Percentiles rank a stretch among this genome's conserved stretches.
Conservation (phyloP, 2,329 filamentous ascomycete genomes). For the Cadophora sp. region DNA sequence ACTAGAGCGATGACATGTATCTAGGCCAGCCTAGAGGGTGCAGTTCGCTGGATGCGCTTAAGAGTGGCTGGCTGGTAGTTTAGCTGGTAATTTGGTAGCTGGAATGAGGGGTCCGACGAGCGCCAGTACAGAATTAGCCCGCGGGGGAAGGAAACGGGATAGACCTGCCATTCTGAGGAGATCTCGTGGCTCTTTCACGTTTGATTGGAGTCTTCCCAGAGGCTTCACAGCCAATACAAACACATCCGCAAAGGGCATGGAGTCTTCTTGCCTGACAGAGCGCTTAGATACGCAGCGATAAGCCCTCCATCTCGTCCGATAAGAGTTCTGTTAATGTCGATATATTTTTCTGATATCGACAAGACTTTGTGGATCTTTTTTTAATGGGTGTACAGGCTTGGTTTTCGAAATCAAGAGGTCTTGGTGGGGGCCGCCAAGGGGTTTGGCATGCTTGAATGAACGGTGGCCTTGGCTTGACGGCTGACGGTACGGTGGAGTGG, state of each 20-base stretch:
- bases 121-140: background rate
- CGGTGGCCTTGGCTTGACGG: background rate
- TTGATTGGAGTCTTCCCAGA: background rate
- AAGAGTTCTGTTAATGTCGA: background rate
- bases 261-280: background rate
- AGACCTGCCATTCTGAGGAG: background rate
- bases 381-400: background rate
- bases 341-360: too few relatives aligned
- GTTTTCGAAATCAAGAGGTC: background rate
- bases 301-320: background rate
- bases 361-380: background rate
- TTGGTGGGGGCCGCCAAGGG: background rate
- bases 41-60: background rate
- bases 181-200: background rate
- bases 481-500: too few relatives aligned
- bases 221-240: too few relatives aligned
- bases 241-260: too few relatives aligned
- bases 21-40: background rate
- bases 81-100: background rate
- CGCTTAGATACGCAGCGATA: background rate
- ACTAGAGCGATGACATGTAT: too few relatives aligned
- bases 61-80: background rate
- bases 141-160: background rate
- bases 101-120: background rate
- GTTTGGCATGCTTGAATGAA: constrained; percentile 6